Evolutionary conservation across 495 filamentous ascomycete species (phyloP), one percentile per base, ranked within the genome.

Genomic region (Hyaloscypha hepaticicola): DNA sequence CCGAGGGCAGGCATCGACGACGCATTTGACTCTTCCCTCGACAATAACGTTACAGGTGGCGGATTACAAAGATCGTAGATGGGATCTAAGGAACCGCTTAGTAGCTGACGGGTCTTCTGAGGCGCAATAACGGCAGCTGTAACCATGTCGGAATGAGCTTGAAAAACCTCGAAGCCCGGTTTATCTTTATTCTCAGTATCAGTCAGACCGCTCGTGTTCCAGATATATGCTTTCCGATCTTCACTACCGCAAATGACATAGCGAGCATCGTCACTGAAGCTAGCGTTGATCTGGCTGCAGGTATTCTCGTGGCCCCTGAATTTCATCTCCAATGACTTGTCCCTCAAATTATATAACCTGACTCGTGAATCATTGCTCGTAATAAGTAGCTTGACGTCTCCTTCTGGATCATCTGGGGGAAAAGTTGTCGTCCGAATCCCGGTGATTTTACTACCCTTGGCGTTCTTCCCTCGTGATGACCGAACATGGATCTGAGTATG

Each of bases 11-110:
- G 64, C 7, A 66, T 63, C 3, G 70, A 53, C 31, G 75, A 75
- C 16, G 65, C 72, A 61, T 76, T 74, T 14, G 76, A 73, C 60
- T 93, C 90, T 34, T 87, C 85, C n/a, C 88, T 80, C 64, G 85
- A 90, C 34, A 93, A 79, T 8, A 99, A 85, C 1, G 89, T 93
- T 9, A 99, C 85, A 0, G 93, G 94, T 9, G 94, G 94, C 11
- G 95, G 95, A 70, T 99, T 97, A 79, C 95, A 98, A 24, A 98
- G 83, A 71, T 97, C 93, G 73, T 92, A 99, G 31, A 99, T 83
- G 8, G 94, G 96, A 73, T 99, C 95, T 60, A 91, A 90, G 9
- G 92, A 95, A 33, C 82, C 78, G 19, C 87, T 87, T 0, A 99
- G 80, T 2, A 91, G 79, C 72, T 92, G 89, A 64, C 91, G 84